Conservation (phyloP, 768 basidiomycete species). For the Mycena chlorophos region DNA sequence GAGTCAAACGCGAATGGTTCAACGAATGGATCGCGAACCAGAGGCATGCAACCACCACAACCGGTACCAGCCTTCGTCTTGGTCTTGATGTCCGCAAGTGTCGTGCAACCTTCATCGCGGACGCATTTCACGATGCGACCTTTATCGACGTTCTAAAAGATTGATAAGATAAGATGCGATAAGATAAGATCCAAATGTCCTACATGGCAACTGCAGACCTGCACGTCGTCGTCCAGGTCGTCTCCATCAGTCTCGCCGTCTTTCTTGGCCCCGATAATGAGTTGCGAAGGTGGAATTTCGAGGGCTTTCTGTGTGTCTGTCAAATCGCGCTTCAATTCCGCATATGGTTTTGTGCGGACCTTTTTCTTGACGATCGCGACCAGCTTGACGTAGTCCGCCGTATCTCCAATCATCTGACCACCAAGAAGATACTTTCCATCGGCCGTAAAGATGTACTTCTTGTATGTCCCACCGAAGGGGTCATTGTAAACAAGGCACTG, state of each 20-base stretch:
- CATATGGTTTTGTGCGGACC: constrained; percentile 28
- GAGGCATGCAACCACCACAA: constrained; percentile 72
- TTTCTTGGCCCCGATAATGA: constrained; percentile 58
- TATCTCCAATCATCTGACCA: constrained; percentile 81
- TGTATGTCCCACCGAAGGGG: constrained; percentile 70
- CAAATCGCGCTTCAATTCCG: not conserved
- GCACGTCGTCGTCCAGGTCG: constrained; percentile 70
- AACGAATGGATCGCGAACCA: constrained; percentile 41
- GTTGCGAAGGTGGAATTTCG: constrained; percentile 62
- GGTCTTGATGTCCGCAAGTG: constrained; percentile 55
- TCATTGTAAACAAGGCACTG: constrained; percentile 69
- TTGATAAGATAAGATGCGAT: not conserved
- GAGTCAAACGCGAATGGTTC: not conserved
- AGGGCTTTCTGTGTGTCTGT: constrained; percentile 52
- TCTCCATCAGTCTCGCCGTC: constrained; percentile 57
- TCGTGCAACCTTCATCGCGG: constrained; percentile 45
- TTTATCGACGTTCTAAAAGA: constrained; percentile 59
- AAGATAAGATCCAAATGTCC: constrained; percentile 12
- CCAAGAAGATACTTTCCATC: constrained; percentile 74
- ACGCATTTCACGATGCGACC: constrained; percentile 53
- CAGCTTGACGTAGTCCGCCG: constrained; percentile 65
- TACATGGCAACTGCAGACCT: constrained; percentile 71
- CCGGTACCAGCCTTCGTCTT: constrained; percentile 73
- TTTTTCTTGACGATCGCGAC: constrained; percentile 72
- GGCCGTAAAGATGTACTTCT: constrained; percentile 73